phyloP scores from a whole-genome alignment of 306 rosid genomes.

The Trifolium pratense region DNA sequence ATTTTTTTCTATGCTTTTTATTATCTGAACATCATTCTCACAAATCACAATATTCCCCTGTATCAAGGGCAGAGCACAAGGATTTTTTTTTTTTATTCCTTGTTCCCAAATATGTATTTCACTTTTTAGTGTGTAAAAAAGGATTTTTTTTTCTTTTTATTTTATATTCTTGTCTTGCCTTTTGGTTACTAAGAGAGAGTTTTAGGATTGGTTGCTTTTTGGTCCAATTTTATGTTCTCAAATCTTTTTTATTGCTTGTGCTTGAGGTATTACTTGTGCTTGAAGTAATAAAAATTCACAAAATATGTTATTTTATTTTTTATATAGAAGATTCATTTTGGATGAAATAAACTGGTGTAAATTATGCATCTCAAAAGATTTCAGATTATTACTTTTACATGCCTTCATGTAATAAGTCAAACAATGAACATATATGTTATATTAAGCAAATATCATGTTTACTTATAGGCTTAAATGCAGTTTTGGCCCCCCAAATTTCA shows the following conservation, averaged over 20 bases:
- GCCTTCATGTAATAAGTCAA: neutral
- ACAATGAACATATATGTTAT: neutral
- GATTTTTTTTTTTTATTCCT: neutral
- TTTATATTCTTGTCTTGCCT: slow-evolving; percentile 36
- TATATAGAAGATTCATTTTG: neutral
- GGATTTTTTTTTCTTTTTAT: slow-evolving; percentile 2
- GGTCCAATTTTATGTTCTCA: neutral
- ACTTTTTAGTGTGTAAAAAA: neutral
- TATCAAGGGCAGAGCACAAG: neutral
- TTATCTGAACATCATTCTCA: neutral
- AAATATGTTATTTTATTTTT: neutral
- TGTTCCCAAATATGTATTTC: slow-evolving; percentile 22
- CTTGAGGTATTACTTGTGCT: slow-evolving; percentile 17
- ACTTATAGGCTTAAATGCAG: too few species aligned
- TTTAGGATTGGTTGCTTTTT: slow-evolving; percentile 23
- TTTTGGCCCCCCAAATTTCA: too few species aligned
- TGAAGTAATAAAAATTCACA: neutral
- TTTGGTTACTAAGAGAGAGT: slow-evolving; percentile 34
- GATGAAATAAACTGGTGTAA: too few species aligned
- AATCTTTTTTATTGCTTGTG: slow-evolving; percentile 34
- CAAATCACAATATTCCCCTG: neutral
- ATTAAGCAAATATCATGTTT: neutral
- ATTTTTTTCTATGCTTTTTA: neutral
- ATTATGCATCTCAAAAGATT: neutral
- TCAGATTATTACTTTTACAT: too few species aligned